These are phyloP conservation scores for Trypanosoma scelopori DNA, from an alignment of 208 protist genomes.

Conservation along the genomic window DNA sequence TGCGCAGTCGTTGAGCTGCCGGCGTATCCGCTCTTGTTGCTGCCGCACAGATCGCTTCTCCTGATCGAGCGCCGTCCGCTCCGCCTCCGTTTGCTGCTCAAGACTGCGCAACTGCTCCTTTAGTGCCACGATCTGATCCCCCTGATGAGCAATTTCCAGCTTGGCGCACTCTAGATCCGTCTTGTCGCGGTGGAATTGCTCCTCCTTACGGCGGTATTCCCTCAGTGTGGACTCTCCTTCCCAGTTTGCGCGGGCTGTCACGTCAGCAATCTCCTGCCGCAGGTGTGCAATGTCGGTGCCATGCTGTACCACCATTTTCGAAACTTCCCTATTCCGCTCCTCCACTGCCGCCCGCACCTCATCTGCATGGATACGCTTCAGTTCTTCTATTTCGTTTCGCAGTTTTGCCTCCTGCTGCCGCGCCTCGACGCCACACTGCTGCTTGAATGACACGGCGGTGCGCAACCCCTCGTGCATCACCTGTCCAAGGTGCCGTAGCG, in stretches of 20 bases:
- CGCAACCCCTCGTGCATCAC: slow-evolving; percentile 7
- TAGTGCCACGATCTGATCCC: slow-evolving; percentile 22
- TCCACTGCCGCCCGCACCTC: slow-evolving; percentile 14
- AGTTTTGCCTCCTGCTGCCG: slow-evolving; percentile 15
- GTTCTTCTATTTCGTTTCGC: slow-evolving; percentile 17
- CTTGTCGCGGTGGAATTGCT: slow-evolving; percentile 30
- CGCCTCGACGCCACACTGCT: background rate
- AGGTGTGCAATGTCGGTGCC: slow-evolving; percentile 19
- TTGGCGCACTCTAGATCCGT: slow-evolving; percentile 28
- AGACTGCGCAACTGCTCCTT: slow-evolving; percentile 22
- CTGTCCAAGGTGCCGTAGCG: slow-evolving; percentile 1
- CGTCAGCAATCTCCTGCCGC: slow-evolving; percentile 23
- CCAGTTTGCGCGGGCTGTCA: background rate
- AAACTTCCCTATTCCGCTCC: slow-evolving; percentile 15
- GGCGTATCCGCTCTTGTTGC: slow-evolving; percentile 37
- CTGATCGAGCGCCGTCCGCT: slow-evolving; percentile 21
- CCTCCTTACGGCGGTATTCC: slow-evolving; percentile 22
- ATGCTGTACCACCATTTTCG: slow-evolving; percentile 18
- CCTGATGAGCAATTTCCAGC: slow-evolving; percentile 27
- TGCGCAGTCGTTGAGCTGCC: slow-evolving; percentile 42
- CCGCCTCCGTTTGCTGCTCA: slow-evolving; percentile 23
- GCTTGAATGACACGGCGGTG: background rate
- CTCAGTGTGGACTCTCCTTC: slow-evolving; percentile 2
- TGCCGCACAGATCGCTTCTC: slow-evolving; percentile 30
- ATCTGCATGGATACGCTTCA: slow-evolving; percentile 9